Percentiles rank a stretch among this genome's conserved stretches.
These are phyloP conservation scores for Aspergillus fijiensis DNA, from an alignment of 2,329 filamentous ascomycete species.

Conservation along the genomic window DNA sequence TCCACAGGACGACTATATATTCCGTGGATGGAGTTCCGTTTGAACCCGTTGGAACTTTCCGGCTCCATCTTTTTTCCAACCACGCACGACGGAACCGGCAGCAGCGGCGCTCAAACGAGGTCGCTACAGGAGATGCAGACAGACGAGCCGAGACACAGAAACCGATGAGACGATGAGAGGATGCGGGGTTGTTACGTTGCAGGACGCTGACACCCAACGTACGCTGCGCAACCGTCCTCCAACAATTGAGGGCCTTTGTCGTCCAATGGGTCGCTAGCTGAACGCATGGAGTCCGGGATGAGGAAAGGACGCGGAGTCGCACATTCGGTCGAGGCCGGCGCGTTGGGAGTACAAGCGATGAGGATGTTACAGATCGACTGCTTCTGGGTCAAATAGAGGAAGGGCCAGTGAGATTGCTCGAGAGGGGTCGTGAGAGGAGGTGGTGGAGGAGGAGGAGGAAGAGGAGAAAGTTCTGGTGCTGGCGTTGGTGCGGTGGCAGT, in stretches of 20 bases:
- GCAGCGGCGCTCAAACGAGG: conserved; percentile 23
- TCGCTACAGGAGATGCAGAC: conserved; percentile 29
- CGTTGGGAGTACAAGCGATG: conserved; percentile 16
- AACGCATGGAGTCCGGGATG: conserved; percentile 41
- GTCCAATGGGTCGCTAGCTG: conserved; percentile 34
- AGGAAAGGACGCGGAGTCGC: conserved; percentile 30
- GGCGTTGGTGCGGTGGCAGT: conserved; percentile 1
- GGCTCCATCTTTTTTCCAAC: conserved; percentile 39
- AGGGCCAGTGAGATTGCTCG: neutral
- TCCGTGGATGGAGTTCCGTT: conserved; percentile 42
- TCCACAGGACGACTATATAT: conserved; percentile 43
- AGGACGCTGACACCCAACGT: conserved; percentile 24
- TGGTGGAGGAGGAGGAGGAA: neutral
- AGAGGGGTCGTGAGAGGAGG: conserved; percentile 1
- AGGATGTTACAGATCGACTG: conserved; percentile 24
- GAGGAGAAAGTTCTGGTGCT: neutral
- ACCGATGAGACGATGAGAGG: conserved; percentile 19
- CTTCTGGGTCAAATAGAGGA: conserved; percentile 19
- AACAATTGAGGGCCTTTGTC: conserved; percentile 35
- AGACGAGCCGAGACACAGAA: conserved; percentile 24
- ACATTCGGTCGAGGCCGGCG: conserved; percentile 37
- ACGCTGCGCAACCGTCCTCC: conserved; percentile 32
- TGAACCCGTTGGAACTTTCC: conserved; percentile 42
- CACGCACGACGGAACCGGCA: conserved; percentile 22
- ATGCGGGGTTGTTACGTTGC: conserved; percentile 24